Evolutionary conservation across 768 basidiomycete species (phyloP).

Genomic region (Hydnomerulius pinastri): DNA sequence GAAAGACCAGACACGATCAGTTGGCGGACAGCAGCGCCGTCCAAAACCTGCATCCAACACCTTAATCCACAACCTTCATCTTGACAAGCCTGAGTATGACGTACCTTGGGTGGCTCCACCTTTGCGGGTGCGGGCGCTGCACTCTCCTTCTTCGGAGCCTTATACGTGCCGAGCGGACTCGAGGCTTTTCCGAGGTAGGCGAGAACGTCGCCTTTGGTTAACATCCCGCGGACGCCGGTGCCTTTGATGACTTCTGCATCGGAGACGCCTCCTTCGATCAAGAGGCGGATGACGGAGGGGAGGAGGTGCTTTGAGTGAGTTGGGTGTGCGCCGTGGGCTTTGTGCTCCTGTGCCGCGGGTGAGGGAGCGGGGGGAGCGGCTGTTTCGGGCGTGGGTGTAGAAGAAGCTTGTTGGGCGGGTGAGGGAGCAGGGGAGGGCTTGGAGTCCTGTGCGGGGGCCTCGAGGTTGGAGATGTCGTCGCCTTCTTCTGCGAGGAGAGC

Average conservation of each 20-base stretch:
- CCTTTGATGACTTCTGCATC: slow-evolving; percentile 74
- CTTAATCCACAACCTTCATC: neutral
- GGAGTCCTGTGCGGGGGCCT: slow-evolving; percentile 51
- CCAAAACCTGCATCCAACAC: slow-evolving; percentile 44
- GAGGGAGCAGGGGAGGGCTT: slow-evolving; percentile 24
- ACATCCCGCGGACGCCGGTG: slow-evolving; percentile 88
- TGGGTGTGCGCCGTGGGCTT: slow-evolving; percentile 38
- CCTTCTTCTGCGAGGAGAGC: slow-evolving; percentile 95
- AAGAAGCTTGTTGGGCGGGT: slow-evolving; percentile 17
- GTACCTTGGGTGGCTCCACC: slow-evolving; percentile 43
- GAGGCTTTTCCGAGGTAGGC: slow-evolving; percentile 83
- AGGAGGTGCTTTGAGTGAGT: slow-evolving; percentile 74
- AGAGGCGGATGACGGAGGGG: slow-evolving; percentile 85
- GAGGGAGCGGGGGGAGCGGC: slow-evolving; percentile 23
- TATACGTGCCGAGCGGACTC: slow-evolving; percentile 74
- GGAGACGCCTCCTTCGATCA: slow-evolving; percentile 56
- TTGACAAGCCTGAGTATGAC: slow-evolving; percentile 1
- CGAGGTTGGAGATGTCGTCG: slow-evolving; percentile 87
- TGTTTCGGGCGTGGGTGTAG: slow-evolving; percentile 23
- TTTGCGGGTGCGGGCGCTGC: slow-evolving; percentile 28
- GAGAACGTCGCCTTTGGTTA: slow-evolving; percentile 96
- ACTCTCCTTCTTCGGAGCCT: slow-evolving; percentile 40
- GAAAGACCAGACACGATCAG: slow-evolving; percentile 62
- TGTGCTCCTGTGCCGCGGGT: slow-evolving; percentile 22
- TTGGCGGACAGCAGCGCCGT: slow-evolving; percentile 64